These are phyloP conservation scores for Celoporthe dispersa DNA, from an alignment of 2,329 filamentous ascomycete genomes.

Conservation along the genomic window DNA sequence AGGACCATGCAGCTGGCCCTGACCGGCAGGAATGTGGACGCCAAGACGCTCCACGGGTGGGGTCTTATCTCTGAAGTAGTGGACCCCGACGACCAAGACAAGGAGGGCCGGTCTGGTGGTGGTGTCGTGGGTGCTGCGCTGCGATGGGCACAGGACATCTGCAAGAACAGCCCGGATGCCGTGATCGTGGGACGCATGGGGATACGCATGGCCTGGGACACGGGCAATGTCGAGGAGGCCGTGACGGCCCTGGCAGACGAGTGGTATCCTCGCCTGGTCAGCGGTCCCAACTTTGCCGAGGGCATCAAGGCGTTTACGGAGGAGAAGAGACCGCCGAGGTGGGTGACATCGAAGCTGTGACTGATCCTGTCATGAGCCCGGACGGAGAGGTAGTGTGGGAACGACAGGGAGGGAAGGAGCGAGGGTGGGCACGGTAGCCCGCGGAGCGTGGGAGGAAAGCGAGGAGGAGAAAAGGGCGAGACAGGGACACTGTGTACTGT, in stretches of 20 bases:
- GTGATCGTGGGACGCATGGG: slow-evolving; percentile 74
- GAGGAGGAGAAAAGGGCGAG: neutral
- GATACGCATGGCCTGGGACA: slow-evolving; percentile 74
- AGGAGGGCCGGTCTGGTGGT: neutral
- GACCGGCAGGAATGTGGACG: slow-evolving; percentile 62
- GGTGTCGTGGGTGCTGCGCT: slow-evolving; percentile 59
- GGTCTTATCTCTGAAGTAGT: slow-evolving; percentile 71
- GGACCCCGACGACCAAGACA: neutral
- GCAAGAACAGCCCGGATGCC: slow-evolving; percentile 72
- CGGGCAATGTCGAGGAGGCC: slow-evolving; percentile 34
- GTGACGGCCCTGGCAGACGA: slow-evolving; percentile 32
- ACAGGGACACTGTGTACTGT: neutral
- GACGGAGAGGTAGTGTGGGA: neutral
- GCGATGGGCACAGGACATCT: slow-evolving; percentile 53
- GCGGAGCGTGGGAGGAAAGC: neutral
- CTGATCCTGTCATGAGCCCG: neutral
- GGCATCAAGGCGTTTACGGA: slow-evolving; percentile 37
- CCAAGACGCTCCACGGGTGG: slow-evolving; percentile 65
- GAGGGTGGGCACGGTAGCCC: neutral
- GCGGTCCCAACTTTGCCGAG: slow-evolving; percentile 37
- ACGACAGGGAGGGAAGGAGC: neutral
- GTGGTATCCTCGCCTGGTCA: slow-evolving; percentile 34
- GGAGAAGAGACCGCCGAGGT: slow-evolving; percentile 35
- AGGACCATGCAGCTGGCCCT: slow-evolving; percentile 76
- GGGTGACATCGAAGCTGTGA: slow-evolving; percentile 36